Conservation (phyloP, 192 early-diverging fungal species). For the Spizellomyces punctatus region DNA sequence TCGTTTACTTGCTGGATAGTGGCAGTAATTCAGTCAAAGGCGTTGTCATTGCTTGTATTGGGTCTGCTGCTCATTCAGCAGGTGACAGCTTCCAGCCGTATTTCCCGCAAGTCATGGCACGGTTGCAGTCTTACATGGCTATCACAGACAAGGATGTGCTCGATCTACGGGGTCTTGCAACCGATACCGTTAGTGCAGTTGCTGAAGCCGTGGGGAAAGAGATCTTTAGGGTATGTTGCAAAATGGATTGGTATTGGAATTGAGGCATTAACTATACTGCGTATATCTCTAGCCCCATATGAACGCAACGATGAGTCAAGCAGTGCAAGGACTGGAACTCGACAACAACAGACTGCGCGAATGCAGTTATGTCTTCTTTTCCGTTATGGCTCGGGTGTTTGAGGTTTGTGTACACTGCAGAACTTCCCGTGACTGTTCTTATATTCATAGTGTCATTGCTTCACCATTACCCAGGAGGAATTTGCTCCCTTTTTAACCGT, state of each 20-base stretch:
- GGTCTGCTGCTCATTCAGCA: conserved; percentile 88
- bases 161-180: conserved; percentile 81
- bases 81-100: conserved; percentile 73
- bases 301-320: conserved; percentile 73
- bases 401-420: conserved; percentile 14
- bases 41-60: conserved; percentile 81
- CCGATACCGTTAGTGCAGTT: conserved; percentile 80
- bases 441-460: too few relatives aligned
- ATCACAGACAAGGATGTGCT: conserved; percentile 69
- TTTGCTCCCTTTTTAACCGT: conserved; percentile 74
- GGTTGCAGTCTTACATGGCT: conserved; percentile 73
- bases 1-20: conserved; percentile 74
- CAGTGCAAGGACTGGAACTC: conserved; percentile 75
- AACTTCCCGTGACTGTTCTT: too few relatives aligned
- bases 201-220: conserved; percentile 87
- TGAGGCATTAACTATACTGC: background rate
- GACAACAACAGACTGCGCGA: conserved; percentile 77
- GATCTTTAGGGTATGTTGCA: conserved; percentile 49
- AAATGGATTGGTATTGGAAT: background rate
- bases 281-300: conserved; percentile 55
- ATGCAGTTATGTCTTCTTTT: conserved; percentile 86
- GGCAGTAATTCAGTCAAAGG: conserved; percentile 64
- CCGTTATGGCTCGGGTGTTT: conserved; percentile 79
- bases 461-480: conserved; percentile 49
- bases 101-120: conserved; percentile 70